These are phyloP conservation scores for Alternaria viburni DNA, from an alignment of 2,329 filamentous ascomycete species.

Conservation along the genomic window DNA sequence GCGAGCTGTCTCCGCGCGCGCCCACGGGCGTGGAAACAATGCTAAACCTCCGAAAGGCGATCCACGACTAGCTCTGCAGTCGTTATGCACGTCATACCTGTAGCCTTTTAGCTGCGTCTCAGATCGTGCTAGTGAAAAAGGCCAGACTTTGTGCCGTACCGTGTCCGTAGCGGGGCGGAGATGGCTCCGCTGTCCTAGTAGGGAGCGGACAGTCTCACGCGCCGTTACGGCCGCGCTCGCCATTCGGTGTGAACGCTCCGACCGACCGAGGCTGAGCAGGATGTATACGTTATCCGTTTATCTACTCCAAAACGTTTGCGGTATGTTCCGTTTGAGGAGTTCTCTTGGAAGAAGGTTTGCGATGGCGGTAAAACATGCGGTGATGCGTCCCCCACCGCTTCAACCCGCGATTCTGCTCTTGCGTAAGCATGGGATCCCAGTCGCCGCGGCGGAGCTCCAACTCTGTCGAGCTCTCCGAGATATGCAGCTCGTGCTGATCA, in stretches of 20 bases:
- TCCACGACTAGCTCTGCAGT: constrained; percentile 8
- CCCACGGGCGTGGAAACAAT: neutral
- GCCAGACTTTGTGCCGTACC: neutral
- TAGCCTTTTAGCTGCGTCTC: constrained; percentile 12
- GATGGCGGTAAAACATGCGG: neutral
- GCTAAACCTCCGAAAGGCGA: constrained; percentile 11
- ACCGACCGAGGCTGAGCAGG: neutral
- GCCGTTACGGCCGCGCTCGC: neutral
- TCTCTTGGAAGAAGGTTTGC: neutral
- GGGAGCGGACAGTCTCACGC: neutral
- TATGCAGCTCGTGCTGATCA: neutral
- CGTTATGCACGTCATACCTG: constrained; percentile 20
- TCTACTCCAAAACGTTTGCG: neutral
- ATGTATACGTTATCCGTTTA: neutral
- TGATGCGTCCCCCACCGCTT: neutral
- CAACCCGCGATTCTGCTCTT: neutral
- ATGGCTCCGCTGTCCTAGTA: constrained; percentile 1
- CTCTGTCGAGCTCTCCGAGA: neutral
- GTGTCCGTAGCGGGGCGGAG: constrained; percentile 4
- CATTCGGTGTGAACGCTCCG: constrained; percentile 3
- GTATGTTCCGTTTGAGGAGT: neutral
- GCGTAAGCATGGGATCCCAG: neutral
- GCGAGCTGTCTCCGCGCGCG: constrained; percentile 2
- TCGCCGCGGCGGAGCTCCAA: neutral
- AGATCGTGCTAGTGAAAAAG: constrained; percentile 2